phyloP scores from a whole-genome alignment of 495 filamentous ascomycete genomes.

The Annulohypoxylon nitens region DNA sequence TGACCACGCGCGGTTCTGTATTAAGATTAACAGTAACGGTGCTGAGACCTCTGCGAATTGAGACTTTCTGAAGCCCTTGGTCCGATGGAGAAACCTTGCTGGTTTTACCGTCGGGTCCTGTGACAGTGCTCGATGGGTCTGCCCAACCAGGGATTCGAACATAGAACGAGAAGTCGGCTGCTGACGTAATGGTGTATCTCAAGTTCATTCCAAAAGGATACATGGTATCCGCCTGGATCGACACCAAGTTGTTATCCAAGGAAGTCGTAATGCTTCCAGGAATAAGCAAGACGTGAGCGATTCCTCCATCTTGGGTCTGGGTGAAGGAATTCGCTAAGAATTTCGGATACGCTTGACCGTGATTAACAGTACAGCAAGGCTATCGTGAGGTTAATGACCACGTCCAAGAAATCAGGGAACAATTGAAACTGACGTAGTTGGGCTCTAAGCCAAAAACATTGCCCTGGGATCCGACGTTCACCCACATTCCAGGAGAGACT shows the following conservation, averaged over 20 bases:
- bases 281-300: constrained; percentile 61
- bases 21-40: constrained; percentile 50
- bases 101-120: constrained; percentile 7
- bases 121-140: constrained; percentile 47
- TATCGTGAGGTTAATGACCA: constrained; percentile 31
- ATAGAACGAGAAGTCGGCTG: constrained; percentile 61
- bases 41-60: constrained; percentile 51
- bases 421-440: constrained; percentile 47
- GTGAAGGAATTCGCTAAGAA: constrained; percentile 59
- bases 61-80: constrained; percentile 56
- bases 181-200: constrained; percentile 61
- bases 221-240: constrained; percentile 53
- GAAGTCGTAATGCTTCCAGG: constrained; percentile 53
- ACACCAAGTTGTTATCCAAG: constrained; percentile 46
- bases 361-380: constrained; percentile 74
- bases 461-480: constrained; percentile 60
- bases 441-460: constrained; percentile 62
- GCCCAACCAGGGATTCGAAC: constrained; percentile 66
- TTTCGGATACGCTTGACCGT: constrained; percentile 71
- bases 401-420: neutral
- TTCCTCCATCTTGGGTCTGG: constrained; percentile 51
- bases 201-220: constrained; percentile 68
- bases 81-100: constrained; percentile 38
- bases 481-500: constrained; percentile 61
- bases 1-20: constrained; percentile 51